Base-by-base conservation (phyloP, 106 monocot genomes). In the Acorus gramineus region DNA sequence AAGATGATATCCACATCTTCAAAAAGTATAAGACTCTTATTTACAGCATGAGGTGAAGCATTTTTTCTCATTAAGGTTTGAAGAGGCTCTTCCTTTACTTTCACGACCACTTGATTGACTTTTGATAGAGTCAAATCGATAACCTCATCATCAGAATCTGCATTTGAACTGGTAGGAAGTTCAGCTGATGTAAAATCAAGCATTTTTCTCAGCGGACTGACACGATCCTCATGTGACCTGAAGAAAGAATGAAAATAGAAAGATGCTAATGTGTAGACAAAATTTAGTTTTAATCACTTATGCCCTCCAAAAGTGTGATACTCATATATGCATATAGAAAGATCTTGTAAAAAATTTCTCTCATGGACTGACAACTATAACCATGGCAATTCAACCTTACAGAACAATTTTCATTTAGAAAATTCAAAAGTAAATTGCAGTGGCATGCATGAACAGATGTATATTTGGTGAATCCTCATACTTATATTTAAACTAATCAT, bases 1-100 rank as follows among this genome's bases (percentile, higher is more conserved):
- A 98, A 98, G 61, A 92, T 83, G 69, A 73, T 81, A 69, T 98
- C 98, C 53, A 91, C 88, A 68, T 98, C 92, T 71, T 98, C 98
- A 86, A 98, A 92, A 6, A 98, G 81, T 61, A 92, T 73, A n/a
- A 98, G 59, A 52, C 71, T 84, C 73, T 76, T 89, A 64, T 78
- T 82, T 71, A 76, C 70, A 78, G 70, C 65, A 55, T 70, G 69
- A 67, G 58, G 59, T 52, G 9, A 70, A 55, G 51, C 43, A 55
- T 64, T 67, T 64, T 5, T 49, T 72, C 53, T 74, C 71, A 46
- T 11, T 2, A 59, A 65, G 10, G 58, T 67, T 60, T 48, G 49
- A 49, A 56, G 7, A 48, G 52, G 4, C 8, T 55, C 52, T 65
- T 54, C 14, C 47, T 11, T 50, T 53, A 50, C 45, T 14, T 55